Evolutionary conservation across 2,329 filamentous ascomycete genomes (phyloP), one percentile per base, ranked within the genome.

Genomic region (Penicillium sp.): DNA sequence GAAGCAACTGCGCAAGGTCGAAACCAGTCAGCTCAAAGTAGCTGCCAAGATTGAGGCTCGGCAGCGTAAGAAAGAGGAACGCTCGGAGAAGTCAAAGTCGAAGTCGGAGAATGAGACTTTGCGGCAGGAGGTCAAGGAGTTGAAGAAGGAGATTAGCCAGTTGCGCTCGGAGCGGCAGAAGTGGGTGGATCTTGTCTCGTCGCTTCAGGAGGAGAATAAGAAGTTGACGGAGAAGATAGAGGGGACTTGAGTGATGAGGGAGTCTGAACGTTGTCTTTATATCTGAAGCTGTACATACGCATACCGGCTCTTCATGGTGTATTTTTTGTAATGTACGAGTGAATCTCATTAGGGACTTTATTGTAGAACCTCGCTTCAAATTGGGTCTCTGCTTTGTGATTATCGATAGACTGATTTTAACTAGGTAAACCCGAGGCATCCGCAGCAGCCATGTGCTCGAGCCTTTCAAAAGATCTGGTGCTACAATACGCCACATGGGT

Each of bases 201-300:
- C 81, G 39, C 66, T 87, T 70, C 84, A 87, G 73, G 77, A 73
- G 44, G 83, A 87, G 75, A 87, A 87, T 69, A 84, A 82, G 14
- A 73, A 69, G 36, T 67, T 88, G 55, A 64, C 59, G 43, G 64
- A 61, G 4, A 62, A 59, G 50, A 39, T 43, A 76, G 84, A 52
- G 46, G 10, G 39, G 52, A 57, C 53, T 56, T 35, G 56, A 18
- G 44, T 31, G 37, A 37, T 27, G 44, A 10, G 46, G 47, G 7
- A 18, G 36, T 33, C 41, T 55, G 16, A 14, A 11, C 22, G 7
- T 35, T n/a, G 10, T 41, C 18, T 41, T 40, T 19, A 24, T 11
- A 7, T 54, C 24, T 1, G 9, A 46, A 35, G 50, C 55, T 37
- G 50, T 61, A 54, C 35, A 46, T 52, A 14, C 14, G 14, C 16